These are phyloP conservation scores for Phytophthora pistaciae DNA, from an alignment of 352 stramenopile species.

Conservation along the genomic window DNA sequence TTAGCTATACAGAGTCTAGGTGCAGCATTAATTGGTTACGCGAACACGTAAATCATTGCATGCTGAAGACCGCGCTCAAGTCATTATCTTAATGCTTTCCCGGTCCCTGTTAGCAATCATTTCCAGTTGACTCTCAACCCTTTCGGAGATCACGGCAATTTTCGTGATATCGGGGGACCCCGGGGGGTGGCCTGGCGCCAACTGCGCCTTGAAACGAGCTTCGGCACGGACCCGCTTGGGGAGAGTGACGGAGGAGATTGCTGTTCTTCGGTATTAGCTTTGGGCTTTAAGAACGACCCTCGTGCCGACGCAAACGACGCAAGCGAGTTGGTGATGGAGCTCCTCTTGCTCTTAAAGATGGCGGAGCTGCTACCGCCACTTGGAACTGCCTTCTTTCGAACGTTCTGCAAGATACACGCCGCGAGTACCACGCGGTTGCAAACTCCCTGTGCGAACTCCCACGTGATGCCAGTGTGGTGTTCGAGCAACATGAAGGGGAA, in stretches of 20 bases:
- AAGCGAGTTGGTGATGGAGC: not conserved
- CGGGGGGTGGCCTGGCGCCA: not conserved
- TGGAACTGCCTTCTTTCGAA: conserved; percentile 12
- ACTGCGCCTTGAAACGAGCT: not conserved
- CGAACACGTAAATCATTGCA: too few species aligned
- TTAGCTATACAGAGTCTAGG: too few species aligned
- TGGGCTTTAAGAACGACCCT: not conserved
- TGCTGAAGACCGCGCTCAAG: too few species aligned
- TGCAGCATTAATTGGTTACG: too few species aligned
- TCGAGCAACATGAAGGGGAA: conserved; percentile 21
- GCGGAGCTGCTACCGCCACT: not conserved
- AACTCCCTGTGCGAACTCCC: conserved; percentile 29
- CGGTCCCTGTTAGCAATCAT: too few species aligned
- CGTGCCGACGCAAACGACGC: not conserved
- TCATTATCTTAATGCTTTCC: too few species aligned
- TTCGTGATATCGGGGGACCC: not conserved
- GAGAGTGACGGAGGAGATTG: too few species aligned
- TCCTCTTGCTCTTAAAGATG: conserved; percentile 9
- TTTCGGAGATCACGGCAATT: not conserved
- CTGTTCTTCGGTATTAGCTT: not conserved
- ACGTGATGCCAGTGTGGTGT: conserved; percentile 16
- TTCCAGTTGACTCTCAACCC: too few species aligned
- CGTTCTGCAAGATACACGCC: conserved; percentile 24
- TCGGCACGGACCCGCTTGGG: not conserved
- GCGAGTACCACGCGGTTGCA: conserved; percentile 21